Evolutionary conservation across 371 early-diverging fungal genomes (phyloP).

Genomic region (Mortierella sp.): DNA sequence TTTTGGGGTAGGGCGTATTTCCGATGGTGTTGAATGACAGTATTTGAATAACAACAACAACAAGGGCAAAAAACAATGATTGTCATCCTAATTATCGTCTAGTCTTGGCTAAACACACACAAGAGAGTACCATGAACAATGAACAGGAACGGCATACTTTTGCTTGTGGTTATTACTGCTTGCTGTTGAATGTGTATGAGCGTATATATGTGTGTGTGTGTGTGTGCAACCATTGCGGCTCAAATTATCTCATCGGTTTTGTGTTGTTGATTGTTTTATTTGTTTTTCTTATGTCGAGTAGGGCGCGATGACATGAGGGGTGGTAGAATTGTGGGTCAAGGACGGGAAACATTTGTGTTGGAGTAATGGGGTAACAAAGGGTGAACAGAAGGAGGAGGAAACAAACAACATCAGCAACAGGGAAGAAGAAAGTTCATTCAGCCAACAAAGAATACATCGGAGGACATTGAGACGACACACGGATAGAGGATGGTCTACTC

Average conservation of each 20-base stretch:
- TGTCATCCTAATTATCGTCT: too few relatives aligned
- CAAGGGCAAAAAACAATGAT: background rate
- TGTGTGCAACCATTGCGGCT: slow-evolving; percentile 13
- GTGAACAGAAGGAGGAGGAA: slow-evolving; percentile 18
- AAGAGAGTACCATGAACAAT: too few relatives aligned
- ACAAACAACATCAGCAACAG: background rate
- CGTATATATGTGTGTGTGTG: too few relatives aligned
- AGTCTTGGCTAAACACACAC: background rate
- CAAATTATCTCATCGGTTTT: background rate
- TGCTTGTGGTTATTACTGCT: background rate
- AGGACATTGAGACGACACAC: too few relatives aligned
- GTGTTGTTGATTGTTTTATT: background rate
- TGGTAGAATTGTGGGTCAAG: slow-evolving; percentile 9
- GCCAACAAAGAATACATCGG: background rate
- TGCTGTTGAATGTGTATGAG: background rate
- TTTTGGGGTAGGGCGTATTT: background rate
- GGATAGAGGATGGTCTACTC: background rate
- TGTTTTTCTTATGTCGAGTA: background rate
- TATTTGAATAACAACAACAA: background rate
- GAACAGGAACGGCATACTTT: too few relatives aligned
- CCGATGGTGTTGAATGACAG: slow-evolving; percentile 12
- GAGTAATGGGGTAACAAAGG: background rate
- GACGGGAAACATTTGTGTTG: slow-evolving; percentile 10
- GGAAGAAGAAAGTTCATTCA: background rate
- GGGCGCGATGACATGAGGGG: slow-evolving; percentile 17